These are phyloP conservation scores for Solanum tarijense DNA, from an alignment of 257 asterid species.

Conservation along the genomic window DNA sequence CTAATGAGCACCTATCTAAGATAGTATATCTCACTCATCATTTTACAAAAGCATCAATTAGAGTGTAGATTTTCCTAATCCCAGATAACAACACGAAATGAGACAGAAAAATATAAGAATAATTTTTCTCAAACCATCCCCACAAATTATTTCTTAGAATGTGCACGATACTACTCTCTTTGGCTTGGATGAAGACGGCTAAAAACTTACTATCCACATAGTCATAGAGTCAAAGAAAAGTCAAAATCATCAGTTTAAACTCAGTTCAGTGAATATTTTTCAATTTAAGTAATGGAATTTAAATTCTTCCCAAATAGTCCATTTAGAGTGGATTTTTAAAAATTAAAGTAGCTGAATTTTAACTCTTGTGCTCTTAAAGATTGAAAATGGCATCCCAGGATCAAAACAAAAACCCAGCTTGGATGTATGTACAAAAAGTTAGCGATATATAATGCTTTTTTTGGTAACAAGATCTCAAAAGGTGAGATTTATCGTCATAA, in stretches of 20 bases:
- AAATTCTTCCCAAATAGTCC: not conserved
- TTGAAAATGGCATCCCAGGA: not conserved
- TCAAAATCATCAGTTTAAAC: not conserved
- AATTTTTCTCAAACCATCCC: not conserved
- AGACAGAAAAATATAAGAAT: not conserved
- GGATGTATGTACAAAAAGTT: not conserved
- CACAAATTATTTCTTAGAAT: not conserved
- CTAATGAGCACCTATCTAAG: not conserved
- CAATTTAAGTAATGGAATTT: not conserved
- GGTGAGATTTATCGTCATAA: not conserved
- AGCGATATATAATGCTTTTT: not conserved
- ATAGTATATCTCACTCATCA: not conserved
- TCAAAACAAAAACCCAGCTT: not conserved
- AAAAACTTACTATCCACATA: not conserved
- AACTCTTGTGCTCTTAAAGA: not conserved
- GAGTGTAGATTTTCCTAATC: not conserved
- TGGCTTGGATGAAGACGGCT: not conserved
- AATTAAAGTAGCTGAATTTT: not conserved
- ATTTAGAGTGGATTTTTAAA: not conserved
- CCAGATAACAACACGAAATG: not conserved
- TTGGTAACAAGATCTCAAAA: not conserved
- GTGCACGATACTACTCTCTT: not conserved
- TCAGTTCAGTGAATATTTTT: not conserved
- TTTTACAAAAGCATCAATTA: not conserved
- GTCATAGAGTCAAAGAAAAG: not conserved